Conservation (phyloP, 805 yeast species). For the Jamesozyma jinghongensis region DNA sequence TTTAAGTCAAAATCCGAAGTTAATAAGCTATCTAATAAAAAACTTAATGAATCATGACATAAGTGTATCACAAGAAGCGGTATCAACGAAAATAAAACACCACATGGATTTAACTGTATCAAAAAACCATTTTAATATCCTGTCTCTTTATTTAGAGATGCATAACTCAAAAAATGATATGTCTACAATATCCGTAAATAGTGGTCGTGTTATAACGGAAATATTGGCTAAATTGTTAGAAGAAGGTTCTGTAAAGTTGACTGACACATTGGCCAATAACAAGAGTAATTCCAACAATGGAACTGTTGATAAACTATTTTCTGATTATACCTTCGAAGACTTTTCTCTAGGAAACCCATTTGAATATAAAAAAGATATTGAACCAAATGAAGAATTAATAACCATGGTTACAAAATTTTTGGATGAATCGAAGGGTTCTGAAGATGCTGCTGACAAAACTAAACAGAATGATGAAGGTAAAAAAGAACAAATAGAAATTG, state of each 20-base stretch:
- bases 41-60: constrained; percentile 2
- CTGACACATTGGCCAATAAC: neutral
- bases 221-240: constrained; percentile 7
- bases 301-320: neutral
- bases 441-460: neutral
- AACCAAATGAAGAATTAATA: constrained; percentile 10
- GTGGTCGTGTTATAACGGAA: constrained; percentile 11
- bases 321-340: neutral
- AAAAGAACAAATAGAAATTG: constrained; percentile 29
- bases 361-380: constrained; percentile 1
- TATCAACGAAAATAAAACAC: no score
- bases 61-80: neutral
- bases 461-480: neutral
- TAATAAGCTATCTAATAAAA: constrained; percentile 16
- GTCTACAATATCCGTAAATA: constrained; percentile 4
- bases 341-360: neutral
- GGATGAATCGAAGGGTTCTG: neutral
- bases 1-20: constrained; percentile 12
- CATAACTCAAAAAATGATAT: constrained; percentile 6
- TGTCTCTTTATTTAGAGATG: constrained; percentile 11
- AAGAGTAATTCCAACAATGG: neutral
- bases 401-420: constrained; percentile 8
- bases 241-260: constrained; percentile 1
- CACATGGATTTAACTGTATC: no score
- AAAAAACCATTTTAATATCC: constrained; percentile 11